Conservation (phyloP, 345 rosid genomes). For the Microthlaspi erraticum region DNA sequence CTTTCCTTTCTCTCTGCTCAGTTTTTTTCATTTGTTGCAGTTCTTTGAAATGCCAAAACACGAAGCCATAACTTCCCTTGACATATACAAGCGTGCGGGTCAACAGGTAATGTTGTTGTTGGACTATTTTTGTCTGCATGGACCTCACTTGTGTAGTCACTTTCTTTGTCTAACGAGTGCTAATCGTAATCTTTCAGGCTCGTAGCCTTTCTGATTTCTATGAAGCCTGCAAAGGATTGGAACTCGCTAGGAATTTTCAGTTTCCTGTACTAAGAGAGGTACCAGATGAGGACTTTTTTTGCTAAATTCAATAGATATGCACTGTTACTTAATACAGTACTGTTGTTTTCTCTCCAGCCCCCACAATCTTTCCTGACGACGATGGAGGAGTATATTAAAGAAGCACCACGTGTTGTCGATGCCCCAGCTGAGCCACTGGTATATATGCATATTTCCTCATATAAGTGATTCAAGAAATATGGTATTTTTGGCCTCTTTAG, state of each 20-base stretch:
- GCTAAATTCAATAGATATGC: background rate
- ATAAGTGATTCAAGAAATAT: background rate
- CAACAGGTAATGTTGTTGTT: slow-evolving; percentile 70
- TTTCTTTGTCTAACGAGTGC: slow-evolving; percentile 13
- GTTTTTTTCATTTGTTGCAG: slow-evolving; percentile 52
- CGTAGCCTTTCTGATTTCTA: slow-evolving; percentile 88
- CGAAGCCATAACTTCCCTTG: slow-evolving; percentile 86
- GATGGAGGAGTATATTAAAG: slow-evolving; percentile 97
- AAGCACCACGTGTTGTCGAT: slow-evolving; percentile 87
- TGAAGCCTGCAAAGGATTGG: slow-evolving; percentile 93
- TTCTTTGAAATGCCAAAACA: slow-evolving; percentile 99
- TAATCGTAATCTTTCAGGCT: slow-evolving; percentile 64
- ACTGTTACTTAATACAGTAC: slow-evolving; percentile 3
- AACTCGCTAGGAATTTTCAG: slow-evolving; percentile 97
- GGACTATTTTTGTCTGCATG: slow-evolving; percentile 8
- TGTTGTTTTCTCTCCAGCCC: slow-evolving; percentile 59
- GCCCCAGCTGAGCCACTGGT: slow-evolving; percentile 77
- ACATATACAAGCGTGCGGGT: slow-evolving; percentile 79
- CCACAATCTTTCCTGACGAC: slow-evolving; percentile 93
- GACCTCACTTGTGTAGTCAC: background rate
- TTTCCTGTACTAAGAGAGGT: slow-evolving; percentile 97
- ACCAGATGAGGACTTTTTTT: slow-evolving; percentile 15
- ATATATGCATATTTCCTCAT: slow-evolving; percentile 38
- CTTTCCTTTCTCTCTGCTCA: slow-evolving; percentile 17
- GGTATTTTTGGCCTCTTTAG: background rate